Percentiles rank a stretch among this genome's conserved stretches.
Conservation (phyloP, 2,329 filamentous ascomycete genomes). For the Thielaviopsis ethacetica region DNA sequence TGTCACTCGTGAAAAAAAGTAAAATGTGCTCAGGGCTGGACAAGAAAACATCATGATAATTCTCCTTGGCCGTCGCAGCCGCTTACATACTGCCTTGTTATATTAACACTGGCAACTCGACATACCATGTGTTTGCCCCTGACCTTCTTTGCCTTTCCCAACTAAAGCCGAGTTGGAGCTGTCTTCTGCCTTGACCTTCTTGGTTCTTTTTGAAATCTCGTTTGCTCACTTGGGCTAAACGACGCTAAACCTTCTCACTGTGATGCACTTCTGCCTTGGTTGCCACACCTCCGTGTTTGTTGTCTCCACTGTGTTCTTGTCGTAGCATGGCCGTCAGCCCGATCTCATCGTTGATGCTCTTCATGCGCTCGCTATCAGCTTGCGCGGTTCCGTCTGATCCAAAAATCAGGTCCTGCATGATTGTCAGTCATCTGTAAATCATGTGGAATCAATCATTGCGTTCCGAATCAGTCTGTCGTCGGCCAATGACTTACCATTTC, state of each 20-base stretch:
- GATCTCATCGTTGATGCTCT: conserved; percentile 55
- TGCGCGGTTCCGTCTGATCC: conserved; percentile 44
- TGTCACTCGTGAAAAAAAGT: background rate
- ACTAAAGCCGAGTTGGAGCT: background rate
- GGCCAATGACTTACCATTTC: conserved; percentile 33
- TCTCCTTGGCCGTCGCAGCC: background rate
- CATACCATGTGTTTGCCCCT: background rate
- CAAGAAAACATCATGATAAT: background rate
- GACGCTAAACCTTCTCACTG: background rate
- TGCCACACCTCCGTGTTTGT: background rate
- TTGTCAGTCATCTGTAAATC: background rate
- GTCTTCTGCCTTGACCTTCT: background rate
- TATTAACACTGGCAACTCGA: background rate
- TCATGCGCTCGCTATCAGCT: conserved; percentile 53
- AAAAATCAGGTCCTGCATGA: conserved; percentile 40
- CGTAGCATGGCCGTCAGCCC: conserved; percentile 34
- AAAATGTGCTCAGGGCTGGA: background rate
- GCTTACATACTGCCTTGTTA: too few relatives aligned
- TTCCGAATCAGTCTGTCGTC: background rate
- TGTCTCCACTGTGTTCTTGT: background rate
- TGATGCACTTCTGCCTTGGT: background rate
- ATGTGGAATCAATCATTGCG: background rate
- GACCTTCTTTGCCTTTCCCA: background rate
- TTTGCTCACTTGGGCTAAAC: background rate
- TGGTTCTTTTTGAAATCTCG: background rate